These are phyloP conservation scores for Fusarium tjaetaba DNA, from an alignment of 2,329 filamentous ascomycete species.

Conservation along the genomic window DNA sequence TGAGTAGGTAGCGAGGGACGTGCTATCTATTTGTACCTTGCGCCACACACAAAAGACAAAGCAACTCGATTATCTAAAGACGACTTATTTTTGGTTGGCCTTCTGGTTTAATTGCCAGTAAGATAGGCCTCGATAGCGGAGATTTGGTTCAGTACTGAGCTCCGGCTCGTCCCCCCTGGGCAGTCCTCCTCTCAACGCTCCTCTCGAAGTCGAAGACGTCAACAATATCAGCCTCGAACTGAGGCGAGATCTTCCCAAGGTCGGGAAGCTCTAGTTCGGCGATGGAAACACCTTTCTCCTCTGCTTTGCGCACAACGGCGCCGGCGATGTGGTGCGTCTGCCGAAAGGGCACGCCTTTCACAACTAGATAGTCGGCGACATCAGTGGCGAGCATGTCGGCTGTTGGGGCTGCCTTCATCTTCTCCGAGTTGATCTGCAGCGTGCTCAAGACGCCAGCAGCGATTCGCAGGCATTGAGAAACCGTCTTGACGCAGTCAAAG, in stretches of 20 bases:
- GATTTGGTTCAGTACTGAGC: neutral
- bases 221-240: neutral
- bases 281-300: neutral
- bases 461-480: neutral
- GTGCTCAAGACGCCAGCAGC: neutral
- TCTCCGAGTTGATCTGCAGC: neutral
- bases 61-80: neutral
- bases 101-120: neutral
- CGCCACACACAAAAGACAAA: neutral
- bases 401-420: neutral
- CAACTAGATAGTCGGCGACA: neutral
- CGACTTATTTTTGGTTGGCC: neutral
- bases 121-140: neutral
- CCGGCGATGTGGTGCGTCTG: neutral
- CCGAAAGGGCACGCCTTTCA: neutral
- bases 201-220: neutral
- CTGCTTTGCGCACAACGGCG: neutral
- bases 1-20: neutral
- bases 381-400: neutral
- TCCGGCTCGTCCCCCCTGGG: neutral
- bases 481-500: neutral
- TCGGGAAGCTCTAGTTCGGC: neutral
- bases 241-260: neutral
- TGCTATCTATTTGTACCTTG: neutral
- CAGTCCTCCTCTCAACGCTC: neutral